A percentile compares a stretch with the other conserved stretches of the same genome.
Conservation (phyloP, 345 rosid genomes). For the Lepidium aucheri region DNA sequence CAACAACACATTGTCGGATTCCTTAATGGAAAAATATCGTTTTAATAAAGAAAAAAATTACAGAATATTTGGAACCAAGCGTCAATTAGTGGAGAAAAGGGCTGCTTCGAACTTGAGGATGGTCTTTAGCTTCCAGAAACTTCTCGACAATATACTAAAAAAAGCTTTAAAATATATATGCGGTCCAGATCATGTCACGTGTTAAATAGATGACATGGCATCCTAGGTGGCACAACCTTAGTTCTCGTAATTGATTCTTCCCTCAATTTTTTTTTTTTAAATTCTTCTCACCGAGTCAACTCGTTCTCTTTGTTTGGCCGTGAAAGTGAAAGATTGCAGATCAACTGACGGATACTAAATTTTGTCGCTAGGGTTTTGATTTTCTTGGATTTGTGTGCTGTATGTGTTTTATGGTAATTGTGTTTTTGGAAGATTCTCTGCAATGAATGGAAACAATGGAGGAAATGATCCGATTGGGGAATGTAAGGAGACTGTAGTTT, state of each 20-base stretch:
- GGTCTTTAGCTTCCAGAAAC: conserved; percentile 43
- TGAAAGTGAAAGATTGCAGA: conserved; percentile 1
- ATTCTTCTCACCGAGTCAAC: not conserved
- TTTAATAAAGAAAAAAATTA: no score
- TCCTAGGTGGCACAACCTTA: conserved; percentile 46
- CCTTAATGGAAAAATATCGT: no score
- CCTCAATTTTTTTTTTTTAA: not conserved
- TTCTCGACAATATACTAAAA: conserved; percentile 25
- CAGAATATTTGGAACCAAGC: conserved; percentile 22
- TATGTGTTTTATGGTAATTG: not conserved
- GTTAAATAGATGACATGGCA: conserved; percentile 10
- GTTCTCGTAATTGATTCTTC: conserved; percentile 41
- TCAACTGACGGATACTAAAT: not conserved
- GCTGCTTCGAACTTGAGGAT: not conserved
- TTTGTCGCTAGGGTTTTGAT: not conserved
- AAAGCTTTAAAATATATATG: conserved; percentile 8
- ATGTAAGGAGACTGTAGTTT: conserved; percentile 33
- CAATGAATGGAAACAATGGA: conserved; percentile 26
- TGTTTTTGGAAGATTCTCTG: conserved; percentile 2
- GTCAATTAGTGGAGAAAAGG: conserved; percentile 13
- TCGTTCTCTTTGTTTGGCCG: not conserved
- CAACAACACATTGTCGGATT: no score
- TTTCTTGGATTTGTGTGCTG: not conserved
- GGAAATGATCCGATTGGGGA: conserved; percentile 26
- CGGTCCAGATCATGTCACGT: conserved; percentile 44